Evolutionary conservation across 2,329 filamentous ascomycete species (phyloP), one percentile per base, ranked within the genome.

Genomic region (Stagonosporopsis cucurbitacearum): DNA sequence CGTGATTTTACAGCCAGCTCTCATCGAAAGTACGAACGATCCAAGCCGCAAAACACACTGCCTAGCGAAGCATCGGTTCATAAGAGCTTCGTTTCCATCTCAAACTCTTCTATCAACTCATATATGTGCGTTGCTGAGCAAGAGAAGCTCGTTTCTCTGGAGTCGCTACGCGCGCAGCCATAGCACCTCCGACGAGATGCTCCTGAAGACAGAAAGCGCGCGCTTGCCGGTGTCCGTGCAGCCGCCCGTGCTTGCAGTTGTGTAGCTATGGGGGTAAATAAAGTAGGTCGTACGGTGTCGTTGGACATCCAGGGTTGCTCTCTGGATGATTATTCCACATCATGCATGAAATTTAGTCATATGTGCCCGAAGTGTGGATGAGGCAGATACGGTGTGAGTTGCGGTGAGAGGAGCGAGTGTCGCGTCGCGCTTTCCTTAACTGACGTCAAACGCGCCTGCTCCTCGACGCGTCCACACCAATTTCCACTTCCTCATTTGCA

Each of bases 381-480:
- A 56, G 30, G 43, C 15, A 25, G 47, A 25, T 44, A 43, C 37
- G 47, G 47, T 47, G 47, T 42, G 47, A 47, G 25, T 55, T 55
- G 53, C 53, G 53, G 53, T 56, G 53, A 56, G 53, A 19, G 26
- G 28, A 15, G 12, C 44, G 26, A 33, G 45, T 49, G 37, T 57
- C 58, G 63, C 63, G 61, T 54, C 58, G 63, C 63, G 61, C 58
- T 42, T 61, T 50, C 53, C 50, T 43, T 48, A 33, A 49, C 53
- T 59, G 59, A 65, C 58, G 58, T 64, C 60, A 62, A 59, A 54
- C 57, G 28, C 53, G 43, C 22, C 35, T 30, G 52, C 35, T 43
- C 9, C 39, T 50, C 52, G 55, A 55, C 51, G 56, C 50, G 56
- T 45, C 40, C 26, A 46, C 50, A 36, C 42, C 50, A 43, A 51